Evolutionary conservation across 2,329 filamentous ascomycete genomes (phyloP), one percentile per base, ranked within the genome.

Genomic region (Raffaelea deltoideospora): DNA sequence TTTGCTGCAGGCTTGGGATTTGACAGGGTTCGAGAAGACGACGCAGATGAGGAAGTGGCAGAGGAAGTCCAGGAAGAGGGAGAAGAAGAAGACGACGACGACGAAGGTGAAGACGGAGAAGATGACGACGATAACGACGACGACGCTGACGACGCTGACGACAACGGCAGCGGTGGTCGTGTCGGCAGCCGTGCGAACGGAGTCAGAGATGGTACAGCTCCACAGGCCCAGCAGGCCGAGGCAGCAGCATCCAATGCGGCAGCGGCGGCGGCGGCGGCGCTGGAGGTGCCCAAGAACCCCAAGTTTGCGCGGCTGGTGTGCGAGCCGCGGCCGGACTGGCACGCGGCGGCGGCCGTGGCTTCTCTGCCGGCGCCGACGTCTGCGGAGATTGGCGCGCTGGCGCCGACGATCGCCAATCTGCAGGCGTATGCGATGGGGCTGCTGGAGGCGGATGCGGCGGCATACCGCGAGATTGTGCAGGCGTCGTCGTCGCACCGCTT

Each of bases 401-500:
- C 57, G 15, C 48, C 56, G 14, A 57, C 62, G 11, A 59, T 72
- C 20, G 57, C 64, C 31, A 58, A 61, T 27, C 52, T 81, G 31
- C 75, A 84, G 49, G 60, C 74, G 13, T 76, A 93, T 54, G 86
- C 85, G 4, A 72, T 74, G 42, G 65, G 69, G 10, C 65, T 96
- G 7, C 63, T 96, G 17, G 77, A 92, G 37, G 66, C 74, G 20
- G 90, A 98, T 52, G 80, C 80, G 42, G 67, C 72, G 29, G 65
- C 72, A 33, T 98, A 95, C 59, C 68, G 69, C 38, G 72, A 75
- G 20, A 78, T 84, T 46, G 63, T 81, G 38, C 75, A 82, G 7
- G 75, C 83, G 35, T 85, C 84, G 20, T 90, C 88, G 3, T 88
- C 87, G 29, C 82, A 92, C 58, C 93, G 87, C 55, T 98, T 98